Percentiles rank a stretch among this genome's conserved stretches.
These are phyloP conservation scores for Diaporthe citri DNA, from an alignment of 2,329 filamentous ascomycete species.

Conservation along the genomic window DNA sequence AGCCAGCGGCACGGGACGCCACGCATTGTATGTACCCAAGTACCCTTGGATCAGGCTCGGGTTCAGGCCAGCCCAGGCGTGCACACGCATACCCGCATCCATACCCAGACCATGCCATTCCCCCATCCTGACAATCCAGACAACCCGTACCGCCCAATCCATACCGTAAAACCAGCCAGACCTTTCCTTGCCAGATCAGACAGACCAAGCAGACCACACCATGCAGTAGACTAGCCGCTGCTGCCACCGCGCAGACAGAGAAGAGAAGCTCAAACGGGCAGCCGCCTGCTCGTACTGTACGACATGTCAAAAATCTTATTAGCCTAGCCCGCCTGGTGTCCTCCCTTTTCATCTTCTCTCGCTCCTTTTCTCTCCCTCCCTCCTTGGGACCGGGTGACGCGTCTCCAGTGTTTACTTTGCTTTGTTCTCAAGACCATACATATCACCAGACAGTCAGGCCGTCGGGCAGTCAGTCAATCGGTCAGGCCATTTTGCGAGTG, in stretches of 20 bases:
- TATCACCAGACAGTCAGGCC: not conserved
- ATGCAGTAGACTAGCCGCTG: slow-evolving; percentile 28
- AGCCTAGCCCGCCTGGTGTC: slow-evolving; percentile 20
- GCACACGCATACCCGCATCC: slow-evolving; percentile 13
- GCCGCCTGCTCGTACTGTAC: slow-evolving; percentile 12
- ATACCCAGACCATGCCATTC: slow-evolving; percentile 16
- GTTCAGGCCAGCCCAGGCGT: not conserved
- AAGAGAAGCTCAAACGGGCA: slow-evolving; percentile 25
- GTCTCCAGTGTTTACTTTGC: slow-evolving; percentile 11
- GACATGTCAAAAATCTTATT: slow-evolving; percentile 31
- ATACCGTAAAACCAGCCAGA: not conserved
- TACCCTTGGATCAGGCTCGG: not conserved
- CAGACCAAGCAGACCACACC: slow-evolving; percentile 10
- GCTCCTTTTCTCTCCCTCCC: not conserved
- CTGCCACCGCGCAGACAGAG: slow-evolving; percentile 1
- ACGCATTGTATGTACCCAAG: not conserved
- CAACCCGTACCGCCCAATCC: not conserved
- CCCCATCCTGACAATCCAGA: not conserved
- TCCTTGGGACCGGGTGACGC: not conserved
- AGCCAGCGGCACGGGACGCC: not conserved
- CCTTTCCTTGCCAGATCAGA: not conserved
- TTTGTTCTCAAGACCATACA: not conserved
- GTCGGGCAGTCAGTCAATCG: not conserved
- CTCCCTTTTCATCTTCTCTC: slow-evolving; percentile 18
- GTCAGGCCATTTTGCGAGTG: not conserved